phyloP scores from a whole-genome alignment of 331 rosid genomes.

The Telfairia occidentalis region DNA sequence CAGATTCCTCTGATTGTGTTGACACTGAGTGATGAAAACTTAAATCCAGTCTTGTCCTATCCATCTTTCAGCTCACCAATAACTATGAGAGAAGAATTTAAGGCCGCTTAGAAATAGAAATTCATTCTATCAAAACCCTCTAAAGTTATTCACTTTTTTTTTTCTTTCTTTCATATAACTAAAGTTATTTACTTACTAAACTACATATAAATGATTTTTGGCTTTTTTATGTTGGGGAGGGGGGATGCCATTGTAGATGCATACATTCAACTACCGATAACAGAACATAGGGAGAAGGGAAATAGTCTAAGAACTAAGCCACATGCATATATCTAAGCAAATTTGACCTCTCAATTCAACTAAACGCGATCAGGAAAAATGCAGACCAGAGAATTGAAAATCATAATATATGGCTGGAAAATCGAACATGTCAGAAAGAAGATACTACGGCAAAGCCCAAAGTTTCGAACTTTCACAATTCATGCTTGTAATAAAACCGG shows the following conservation, averaged over 20 bases:
- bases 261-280: neutral
- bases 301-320: neutral
- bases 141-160: neutral
- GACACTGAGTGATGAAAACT: slow-evolving; percentile 67
- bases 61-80: slow-evolving; percentile 72
- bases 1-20: slow-evolving; percentile 77
- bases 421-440: neutral
- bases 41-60: slow-evolving; percentile 42
- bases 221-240: neutral
- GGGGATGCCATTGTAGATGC: neutral
- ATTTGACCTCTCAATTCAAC: neutral
- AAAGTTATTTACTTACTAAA: neutral
- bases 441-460: neutral
- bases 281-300: neutral
- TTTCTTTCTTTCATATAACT: too few species aligned
- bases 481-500: neutral
- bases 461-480: neutral
- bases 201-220: neutral
- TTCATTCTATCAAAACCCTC: neutral
- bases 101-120: neutral
- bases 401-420: neutral
- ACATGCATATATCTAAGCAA: neutral
- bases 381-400: neutral
- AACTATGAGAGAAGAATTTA: neutral
- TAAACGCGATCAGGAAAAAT: neutral